Evolutionary conservation across 1,284 basidiomycete species (phyloP), one percentile per base, ranked within the genome.

Genomic region (Testicularia cyperi): DNA sequence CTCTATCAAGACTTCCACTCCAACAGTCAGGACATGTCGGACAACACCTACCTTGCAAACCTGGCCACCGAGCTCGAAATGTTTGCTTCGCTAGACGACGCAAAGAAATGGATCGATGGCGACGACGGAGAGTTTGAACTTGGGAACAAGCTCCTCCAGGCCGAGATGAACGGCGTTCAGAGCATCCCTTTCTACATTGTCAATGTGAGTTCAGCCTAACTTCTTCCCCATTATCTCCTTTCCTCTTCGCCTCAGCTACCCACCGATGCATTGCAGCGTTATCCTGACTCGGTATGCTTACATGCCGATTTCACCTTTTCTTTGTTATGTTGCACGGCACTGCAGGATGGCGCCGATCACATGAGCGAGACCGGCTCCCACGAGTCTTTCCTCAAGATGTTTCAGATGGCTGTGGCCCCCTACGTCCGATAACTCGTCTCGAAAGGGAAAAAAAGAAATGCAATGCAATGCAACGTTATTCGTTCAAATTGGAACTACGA

Each of bases 161-260:
- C 49, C 6, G 58, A 65, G 5, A 65, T 61, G 62, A 68, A 68
- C 31, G 65, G 65, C 12, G 62, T 68, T 1, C 23, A 31, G 38
- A 55, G 49, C 26, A 46, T 68, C n/a, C 65, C 65, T 4, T 68
- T 65, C 44, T 54, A 55, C 35, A 68, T 68, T 24, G 19, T 65
- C 44, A 61, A 65, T 19, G 60, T 62, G 29, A 60, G 54, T 57
- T 13, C 35, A 15, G 5, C 21, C n/a, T n/a, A n/a, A n/a, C n/a
- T n/a, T n/a, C n/a, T n/a, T n/a, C n/a, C n/a, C n/a, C n/a, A n/a
- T n/a, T n/a, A n/a, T n/a, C 18, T 35, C 16, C 20, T 20, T 35
- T 7, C 6, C 6, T 15, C 33, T 23, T 10, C 10, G 9, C 6
- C 33, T 35, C 8, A 22, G 7, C 22, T 35, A 15, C 33, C 8